Percentiles rank a stretch among this genome's conserved stretches.
These are phyloP conservation scores for Phytopythium mirpurense DNA, from an alignment of 352 stramenopile genomes.

Conservation along the genomic window DNA sequence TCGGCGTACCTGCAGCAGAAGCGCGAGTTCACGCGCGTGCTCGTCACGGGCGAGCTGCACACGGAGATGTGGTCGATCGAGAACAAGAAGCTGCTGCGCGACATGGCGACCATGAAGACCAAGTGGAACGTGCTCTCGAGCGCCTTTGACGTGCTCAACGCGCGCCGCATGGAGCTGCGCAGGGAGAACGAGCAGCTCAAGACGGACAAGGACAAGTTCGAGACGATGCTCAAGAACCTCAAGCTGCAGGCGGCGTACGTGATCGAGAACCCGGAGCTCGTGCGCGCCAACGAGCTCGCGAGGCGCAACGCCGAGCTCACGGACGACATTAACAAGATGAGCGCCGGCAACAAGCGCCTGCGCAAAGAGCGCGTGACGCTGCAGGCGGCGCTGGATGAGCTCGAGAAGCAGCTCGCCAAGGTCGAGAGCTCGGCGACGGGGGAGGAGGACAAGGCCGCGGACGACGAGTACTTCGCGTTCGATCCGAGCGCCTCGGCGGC, in stretches of 20 bases:
- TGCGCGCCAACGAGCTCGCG: conserved; percentile 68
- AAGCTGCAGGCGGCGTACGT: conserved; percentile 65
- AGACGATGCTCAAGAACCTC: conserved; percentile 78
- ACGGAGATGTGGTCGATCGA: conserved; percentile 85
- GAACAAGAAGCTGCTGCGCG: conserved; percentile 72
- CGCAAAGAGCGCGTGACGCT: conserved; percentile 71
- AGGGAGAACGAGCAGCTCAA: conserved; percentile 73
- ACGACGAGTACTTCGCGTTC: conserved; percentile 77
- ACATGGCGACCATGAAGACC: conserved; percentile 39
- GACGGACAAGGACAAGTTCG: conserved; percentile 68
- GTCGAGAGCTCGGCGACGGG: conserved; percentile 39
- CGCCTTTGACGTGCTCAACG: conserved; percentile 66
- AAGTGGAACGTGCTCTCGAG: conserved; percentile 72
- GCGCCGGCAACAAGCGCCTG: conserved; percentile 75
- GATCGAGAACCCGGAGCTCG: conserved; percentile 77
- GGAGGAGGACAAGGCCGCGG: conserved; percentile 54
- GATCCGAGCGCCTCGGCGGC: conserved; percentile 49
- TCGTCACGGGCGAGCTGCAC: conserved; percentile 77
- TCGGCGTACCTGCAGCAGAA: conserved; percentile 78
- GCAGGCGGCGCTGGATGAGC: conserved; percentile 58
- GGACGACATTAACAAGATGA: conserved; percentile 84
- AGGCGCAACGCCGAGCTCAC: conserved; percentile 71
- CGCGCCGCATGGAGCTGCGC: conserved; percentile 47
- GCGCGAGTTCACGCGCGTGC: conserved; percentile 70
- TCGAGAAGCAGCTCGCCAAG: conserved; percentile 64